Conservation (phyloP, 176 grass and related monocot genomes). For the Tillandsia fasciculata region DNA sequence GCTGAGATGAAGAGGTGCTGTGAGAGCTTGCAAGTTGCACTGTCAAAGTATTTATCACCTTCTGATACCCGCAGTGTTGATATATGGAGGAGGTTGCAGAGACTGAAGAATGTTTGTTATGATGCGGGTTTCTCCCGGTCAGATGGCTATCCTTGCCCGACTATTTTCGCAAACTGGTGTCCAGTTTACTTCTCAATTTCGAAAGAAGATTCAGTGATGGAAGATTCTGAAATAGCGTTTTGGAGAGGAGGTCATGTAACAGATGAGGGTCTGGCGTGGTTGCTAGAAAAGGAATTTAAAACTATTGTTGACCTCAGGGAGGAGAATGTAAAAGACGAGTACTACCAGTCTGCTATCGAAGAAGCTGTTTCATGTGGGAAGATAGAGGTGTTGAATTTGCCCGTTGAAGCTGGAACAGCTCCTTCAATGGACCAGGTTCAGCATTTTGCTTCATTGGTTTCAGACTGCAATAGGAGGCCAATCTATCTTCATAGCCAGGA, state of each 20-base stretch:
- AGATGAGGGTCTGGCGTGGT: conserved; percentile 68
- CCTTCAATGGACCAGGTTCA: conserved; percentile 73
- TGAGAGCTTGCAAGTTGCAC: conserved; percentile 85
- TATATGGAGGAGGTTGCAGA: conserved; percentile 75
- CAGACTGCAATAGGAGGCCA: conserved; percentile 41
- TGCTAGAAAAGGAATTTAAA: conserved; percentile 63
- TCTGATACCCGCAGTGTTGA: conserved; percentile 33
- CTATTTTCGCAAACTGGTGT: conserved; percentile 90
- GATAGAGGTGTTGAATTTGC: conserved; percentile 77
- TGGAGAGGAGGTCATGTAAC: conserved; percentile 94
- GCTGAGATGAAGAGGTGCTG: conserved; percentile 90
- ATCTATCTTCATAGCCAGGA: conserved; percentile 94
- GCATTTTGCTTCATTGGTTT: conserved; percentile 63
- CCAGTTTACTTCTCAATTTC: conserved; percentile 44
- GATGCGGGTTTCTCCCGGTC: conserved; percentile 75
- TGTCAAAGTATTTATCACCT: conserved; percentile 44
- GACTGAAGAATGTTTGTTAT: conserved; percentile 78
- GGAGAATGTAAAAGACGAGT: conserved; percentile 58
- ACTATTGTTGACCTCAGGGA: conserved; percentile 85
- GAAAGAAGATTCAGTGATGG: conserved; percentile 36
- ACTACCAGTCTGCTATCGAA: conserved; percentile 48
- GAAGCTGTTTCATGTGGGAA: conserved; percentile 60
- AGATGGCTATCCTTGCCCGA: conserved; percentile 70
- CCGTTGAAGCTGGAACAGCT: conserved; percentile 71
- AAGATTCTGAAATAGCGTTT: conserved; percentile 74